phyloP scores from a whole-genome alignment of 495 filamentous ascomycete genomes.

The Neurospora sp. region DNA sequence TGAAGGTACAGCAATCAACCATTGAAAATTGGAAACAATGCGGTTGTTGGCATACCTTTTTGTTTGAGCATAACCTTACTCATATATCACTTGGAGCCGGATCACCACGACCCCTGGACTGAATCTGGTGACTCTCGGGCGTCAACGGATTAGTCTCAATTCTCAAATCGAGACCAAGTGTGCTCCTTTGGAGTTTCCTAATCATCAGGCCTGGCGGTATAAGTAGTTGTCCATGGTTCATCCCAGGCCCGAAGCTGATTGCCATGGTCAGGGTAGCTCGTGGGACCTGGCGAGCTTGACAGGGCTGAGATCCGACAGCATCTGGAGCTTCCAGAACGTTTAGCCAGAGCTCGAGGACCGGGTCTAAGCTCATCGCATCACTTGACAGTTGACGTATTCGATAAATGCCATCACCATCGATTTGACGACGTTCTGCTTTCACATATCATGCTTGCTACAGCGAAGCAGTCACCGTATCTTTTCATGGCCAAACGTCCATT shows the following conservation, averaged over 20 bases:
- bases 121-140: background rate
- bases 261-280: background rate
- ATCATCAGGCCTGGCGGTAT: background rate
- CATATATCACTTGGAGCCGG: background rate
- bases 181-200: background rate
- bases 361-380: background rate
- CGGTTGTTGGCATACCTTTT: background rate
- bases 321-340: background rate
- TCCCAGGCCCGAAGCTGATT: background rate
- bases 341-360: background rate
- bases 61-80: background rate
- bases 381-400: background rate
- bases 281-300: background rate
- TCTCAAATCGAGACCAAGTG: background rate
- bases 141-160: background rate
- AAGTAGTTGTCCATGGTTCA: background rate
- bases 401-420: background rate
- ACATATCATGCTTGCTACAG: background rate
- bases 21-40: background rate
- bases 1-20: background rate
- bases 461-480: background rate
- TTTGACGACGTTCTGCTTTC: background rate
- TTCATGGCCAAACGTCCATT: background rate
- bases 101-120: background rate
- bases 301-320: background rate